Percentiles rank a stretch among this genome's conserved stretches.
These are phyloP conservation scores for Saccharomyces hybrid DNA, from an alignment of 1,139 yeast species.

Conservation along the genomic window DNA sequence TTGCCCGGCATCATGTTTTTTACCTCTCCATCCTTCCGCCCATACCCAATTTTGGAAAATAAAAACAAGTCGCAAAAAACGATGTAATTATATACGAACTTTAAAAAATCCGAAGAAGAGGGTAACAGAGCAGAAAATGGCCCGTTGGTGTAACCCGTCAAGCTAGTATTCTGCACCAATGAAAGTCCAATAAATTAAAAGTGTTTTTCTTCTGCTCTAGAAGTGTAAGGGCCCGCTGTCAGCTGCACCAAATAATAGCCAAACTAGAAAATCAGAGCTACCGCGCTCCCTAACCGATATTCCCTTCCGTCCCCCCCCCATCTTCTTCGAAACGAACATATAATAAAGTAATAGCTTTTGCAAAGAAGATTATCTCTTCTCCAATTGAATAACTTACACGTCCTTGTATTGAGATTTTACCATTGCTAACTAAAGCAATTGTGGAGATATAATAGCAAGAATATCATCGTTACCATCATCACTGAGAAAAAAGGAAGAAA, in stretches of 20 bases:
- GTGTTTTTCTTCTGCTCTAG: neutral
- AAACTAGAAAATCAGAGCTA: neutral
- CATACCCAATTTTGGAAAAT: neutral
- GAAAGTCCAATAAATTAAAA: neutral
- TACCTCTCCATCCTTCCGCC: neutral
- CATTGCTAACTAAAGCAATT: neutral
- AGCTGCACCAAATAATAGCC: neutral
- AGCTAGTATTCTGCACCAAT: neutral
- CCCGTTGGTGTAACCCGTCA: neutral
- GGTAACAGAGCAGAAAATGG: no score
- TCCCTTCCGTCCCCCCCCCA: neutral
- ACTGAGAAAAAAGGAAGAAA: neutral
- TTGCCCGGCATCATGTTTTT: neutral
- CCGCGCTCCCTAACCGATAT: constrained; percentile 1
- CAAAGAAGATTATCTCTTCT: neutral
- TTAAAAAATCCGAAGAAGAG: neutral
- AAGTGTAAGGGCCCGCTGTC: neutral
- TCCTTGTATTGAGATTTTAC: neutral
- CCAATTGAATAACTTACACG: neutral
- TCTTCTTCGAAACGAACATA: neutral
- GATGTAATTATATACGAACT: no score
- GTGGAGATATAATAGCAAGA: neutral
- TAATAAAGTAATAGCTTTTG: neutral
- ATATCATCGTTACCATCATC: neutral
- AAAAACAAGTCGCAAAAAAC: no score